Evolutionary conservation across 345 rosid species (phyloP), one percentile per base, ranked within the genome.

Genomic region (Conringia planisiliqua): DNA sequence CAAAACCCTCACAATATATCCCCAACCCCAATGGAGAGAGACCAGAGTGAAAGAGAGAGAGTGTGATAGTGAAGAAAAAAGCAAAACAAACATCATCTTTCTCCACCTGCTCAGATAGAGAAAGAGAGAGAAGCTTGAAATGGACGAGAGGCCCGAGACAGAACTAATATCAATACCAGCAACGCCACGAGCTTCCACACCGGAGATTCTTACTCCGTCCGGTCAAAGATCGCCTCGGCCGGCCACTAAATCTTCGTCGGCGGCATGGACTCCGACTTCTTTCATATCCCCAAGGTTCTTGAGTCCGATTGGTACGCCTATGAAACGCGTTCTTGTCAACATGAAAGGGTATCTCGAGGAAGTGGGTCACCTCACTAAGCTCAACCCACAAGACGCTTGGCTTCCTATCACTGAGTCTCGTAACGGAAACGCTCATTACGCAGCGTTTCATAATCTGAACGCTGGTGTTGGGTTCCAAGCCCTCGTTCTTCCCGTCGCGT

Each of bases 111-210:
- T 64, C 42, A 46, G 42, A 65, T 65, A 64, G 14, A 50, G 29
- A 59, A 24, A 63, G 26, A 63, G 26, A 40, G 67, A 62, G 32
- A 62, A 40, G 67, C 46, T 20, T 22, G 9, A 12, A 38, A 39
- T 92, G 98, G 98, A 94, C 60, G 98, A 94, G 84, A 88, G 97
- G 78, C 97, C 98, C n/a, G 98, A 94, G 81, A 87, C 96, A 44
- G 98, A 94, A 86, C 85, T 94, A 24, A 94, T 94, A 73, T 91
- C 98, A 62, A 86, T 94, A 44, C 98, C 98, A 69, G 98, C 97
- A 26, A 89, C 98, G 38, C 98, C 98, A 1, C 90, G 91, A 22
- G 93, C 80, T 7, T 93, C 98, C 14, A 93, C 98, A 20, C 98
- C 98, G 72, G 98, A 94, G 87, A 89, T 86, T 72, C 89, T 75